A percentile compares a stretch with the other conserved stretches of the same genome.
phyloP scores from a whole-genome alignment of 2,329 filamentous ascomycete genomes.

The Podosphaera xanthii region DNA sequence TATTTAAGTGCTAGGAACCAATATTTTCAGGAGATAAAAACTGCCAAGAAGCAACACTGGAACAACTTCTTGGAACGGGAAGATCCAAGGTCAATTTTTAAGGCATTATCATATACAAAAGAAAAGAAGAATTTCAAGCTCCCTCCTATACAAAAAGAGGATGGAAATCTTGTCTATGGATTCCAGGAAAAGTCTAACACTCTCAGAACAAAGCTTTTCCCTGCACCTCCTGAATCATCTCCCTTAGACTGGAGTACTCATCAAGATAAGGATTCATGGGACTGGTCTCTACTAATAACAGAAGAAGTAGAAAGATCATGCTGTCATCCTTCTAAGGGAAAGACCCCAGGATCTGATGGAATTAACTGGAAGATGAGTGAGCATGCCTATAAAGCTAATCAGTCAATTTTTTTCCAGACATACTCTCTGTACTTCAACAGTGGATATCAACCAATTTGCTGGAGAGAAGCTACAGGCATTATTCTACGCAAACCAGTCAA shows the following conservation, averaged over 20 bases:
- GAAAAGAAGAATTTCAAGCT: background rate
- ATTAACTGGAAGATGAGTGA: background rate
- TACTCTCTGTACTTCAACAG: background rate
- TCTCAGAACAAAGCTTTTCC: background rate
- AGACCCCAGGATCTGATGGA: background rate
- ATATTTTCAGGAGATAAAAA: background rate
- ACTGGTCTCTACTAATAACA: background rate
- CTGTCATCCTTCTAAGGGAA: background rate
- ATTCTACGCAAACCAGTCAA: background rate
- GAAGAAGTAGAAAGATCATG: background rate
- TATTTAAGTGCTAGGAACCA: background rate
- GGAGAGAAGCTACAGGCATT: slow-evolving; percentile 1
- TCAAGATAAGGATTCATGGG: background rate
- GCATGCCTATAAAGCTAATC: background rate
- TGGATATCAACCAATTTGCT: slow-evolving; percentile 1
- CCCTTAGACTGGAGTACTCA: background rate
- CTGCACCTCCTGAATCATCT: background rate
- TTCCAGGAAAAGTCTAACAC: background rate
- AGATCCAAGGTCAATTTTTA: background rate
- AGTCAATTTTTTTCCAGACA: background rate
- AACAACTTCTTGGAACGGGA: background rate
- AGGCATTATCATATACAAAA: background rate
- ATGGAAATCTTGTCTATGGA: background rate
- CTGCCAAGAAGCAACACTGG: background rate
- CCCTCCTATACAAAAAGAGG: background rate